Conservation (phyloP, 805 yeast species). For the Yarrowia divulgata region DNA sequence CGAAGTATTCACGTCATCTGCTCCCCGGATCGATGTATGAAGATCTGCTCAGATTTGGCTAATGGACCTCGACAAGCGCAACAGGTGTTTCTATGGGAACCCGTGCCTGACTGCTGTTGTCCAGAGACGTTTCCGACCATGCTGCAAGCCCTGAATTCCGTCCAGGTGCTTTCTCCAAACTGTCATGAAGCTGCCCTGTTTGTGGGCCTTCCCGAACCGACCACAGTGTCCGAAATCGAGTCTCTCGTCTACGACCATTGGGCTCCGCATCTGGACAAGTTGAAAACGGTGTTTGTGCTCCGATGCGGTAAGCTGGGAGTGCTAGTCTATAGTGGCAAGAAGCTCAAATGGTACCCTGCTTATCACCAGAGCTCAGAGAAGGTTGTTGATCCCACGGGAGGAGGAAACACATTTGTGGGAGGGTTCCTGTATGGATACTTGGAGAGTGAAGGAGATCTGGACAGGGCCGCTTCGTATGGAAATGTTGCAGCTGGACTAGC, state of each 20-base stretch:
- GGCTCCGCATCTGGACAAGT: constrained; percentile 33
- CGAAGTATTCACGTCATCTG: constrained; percentile 70
- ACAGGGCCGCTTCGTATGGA: constrained; percentile 67
- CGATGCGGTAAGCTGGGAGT: constrained; percentile 83
- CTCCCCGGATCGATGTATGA: constrained; percentile 66
- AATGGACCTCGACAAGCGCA: constrained; percentile 40
- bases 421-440: constrained; percentile 72
- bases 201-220: constrained; percentile 58
- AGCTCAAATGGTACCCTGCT: constrained; percentile 66
- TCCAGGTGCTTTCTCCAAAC: constrained; percentile 80
- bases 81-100: constrained; percentile 79
- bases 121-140: constrained; percentile 58
- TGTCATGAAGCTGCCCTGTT: constrained; percentile 80
- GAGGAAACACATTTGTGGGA: constrained; percentile 90
- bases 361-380: constrained; percentile 59
- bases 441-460: constrained; percentile 51
- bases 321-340: constrained; percentile 52
- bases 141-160: constrained; percentile 52
- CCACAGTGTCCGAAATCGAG: constrained; percentile 53
- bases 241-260: constrained; percentile 48
- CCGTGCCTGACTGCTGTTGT: constrained; percentile 77
- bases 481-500: constrained; percentile 80
- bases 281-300: constrained; percentile 53
- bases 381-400: constrained; percentile 92
- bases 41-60: constrained; percentile 54